Evolutionary conservation across 768 basidiomycete genomes (phyloP), one percentile per base, ranked within the genome.

Genomic region (Boletus vermiculosoides): DNA sequence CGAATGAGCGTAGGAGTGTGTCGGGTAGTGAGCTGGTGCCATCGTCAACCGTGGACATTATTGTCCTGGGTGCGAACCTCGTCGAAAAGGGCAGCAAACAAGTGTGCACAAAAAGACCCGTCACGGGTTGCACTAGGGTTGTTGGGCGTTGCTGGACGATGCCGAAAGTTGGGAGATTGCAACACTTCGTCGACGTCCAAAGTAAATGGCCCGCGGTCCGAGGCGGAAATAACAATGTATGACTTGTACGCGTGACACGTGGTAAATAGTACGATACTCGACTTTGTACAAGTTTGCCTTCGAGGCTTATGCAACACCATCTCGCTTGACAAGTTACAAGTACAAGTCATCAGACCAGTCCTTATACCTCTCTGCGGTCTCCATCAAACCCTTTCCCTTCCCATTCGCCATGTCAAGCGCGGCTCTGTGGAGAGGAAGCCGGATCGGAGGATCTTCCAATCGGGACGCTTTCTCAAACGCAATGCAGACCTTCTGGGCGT

Each of bases 1-100:
- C 72, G 76, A 94, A 93, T 6, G 92, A 84, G 66, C 93, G 88
- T 6, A 82, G 56, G 58, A 95, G 82, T 11, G 85, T 89, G 60
- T 86, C 20, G 31, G 46, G 45, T 44, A 22, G 18, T 18, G 57
- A 40, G 28, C 42, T n/a, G 13, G 62, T 36, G 45, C 28, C 66
- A 60, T 60, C 56, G 34, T 63, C 50, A 9, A 31, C 39, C 23
- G 56, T 34, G 22, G 61, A 63, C 68, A 70, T 69, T 20, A 46
- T 28, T 52, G 46, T 48, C 53, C 56, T 69, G 18, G 13, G 5
- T 39, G 41, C 22, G 37, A 16, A 37, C 16, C 23, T 33, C 12
- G 55, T 68, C 45, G 39, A 56, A 22, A 25, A 8, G 15, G 12
- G 39, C 12, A 30, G 20, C 6, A 23, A 13, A 11, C 16, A 10